Evolutionary conservation across 75 land plant species (phyloP), one percentile per base, ranked within the genome.

Genomic region (Picea glauca): DNA sequence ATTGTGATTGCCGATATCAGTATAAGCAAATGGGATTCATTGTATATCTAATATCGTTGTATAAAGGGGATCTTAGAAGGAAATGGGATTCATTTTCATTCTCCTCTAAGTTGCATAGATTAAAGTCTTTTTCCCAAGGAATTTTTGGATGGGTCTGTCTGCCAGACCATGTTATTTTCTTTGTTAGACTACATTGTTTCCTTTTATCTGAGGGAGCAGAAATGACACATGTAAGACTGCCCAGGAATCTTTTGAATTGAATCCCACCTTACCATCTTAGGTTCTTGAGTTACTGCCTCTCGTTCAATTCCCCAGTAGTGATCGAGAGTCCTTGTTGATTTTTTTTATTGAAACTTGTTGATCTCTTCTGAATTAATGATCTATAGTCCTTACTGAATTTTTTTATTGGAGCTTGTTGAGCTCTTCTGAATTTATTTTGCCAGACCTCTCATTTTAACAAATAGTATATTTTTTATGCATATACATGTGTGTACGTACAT

Each of bases 371-470:
- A 43, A 70, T 70, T 40, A 5, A 70, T 40, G 12, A 66, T 35
- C 74, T 11, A 12, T 8, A 8, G n/a, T 43, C 35, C 9, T 70
- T 70, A 70, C n/a, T 20, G n/a, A n/a, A n/a, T 8, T 21, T 40
- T 46, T 38, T 43, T 18, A n/a, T 43, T 70, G 56, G 43, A 43
- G 3, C 54, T 20, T n/a, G 56, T 70, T 70, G 50, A 43, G 35
- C 18, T 43, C 54, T 70, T 70, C 12, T 70, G 74, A 43, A 70
- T 70, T 40, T 18, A 70, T 40, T n/a, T 70, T 70, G 21, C 13
- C 0, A n/a, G 43, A 70, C 54, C 13, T 20, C 38, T 70, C 21
- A 68, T 6, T 32, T 66, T 66, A 43, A 35, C 12, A 50, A 50
- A 17, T 38, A 66, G 23, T 1, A 40, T 50, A 50, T 50, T 1